Evolutionary conservation across 129 eudicot species (phyloP), one percentile per base, ranked within the genome.

Genomic region (Smallanthus sonchifolius): DNA sequence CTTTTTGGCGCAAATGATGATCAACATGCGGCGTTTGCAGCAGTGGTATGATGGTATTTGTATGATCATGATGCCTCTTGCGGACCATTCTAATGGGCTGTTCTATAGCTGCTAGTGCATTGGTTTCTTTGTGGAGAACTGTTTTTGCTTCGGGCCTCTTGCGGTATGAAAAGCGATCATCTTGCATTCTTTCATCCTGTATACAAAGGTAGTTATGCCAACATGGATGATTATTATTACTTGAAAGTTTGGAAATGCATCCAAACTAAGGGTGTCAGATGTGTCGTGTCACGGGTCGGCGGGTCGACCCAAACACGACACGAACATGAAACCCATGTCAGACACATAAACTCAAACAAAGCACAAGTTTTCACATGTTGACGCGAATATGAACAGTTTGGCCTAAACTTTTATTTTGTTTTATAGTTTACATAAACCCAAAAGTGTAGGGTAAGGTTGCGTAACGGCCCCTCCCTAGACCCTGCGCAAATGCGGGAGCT

Each of bases 41-140:
- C 49, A 77, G 57, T 5, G 81, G 75, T 8, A 37, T 60, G 43
- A 77, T 28, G 36, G 49, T 43, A 3, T 55, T 71, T 37, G 61
- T 30, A 54, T 78, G 79, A 74, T 82, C 80, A 64, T 79, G 84
- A 57, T 83, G 87, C 81, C 87, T 79, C 78, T 83, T 83, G 67
- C 87, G 81, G 69, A 83, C 59, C 30, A 79, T 48, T 76, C 89
- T 77, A 61, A 43, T 49, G 34, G 81, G 72, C n/a, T 82, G 44
- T 34, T 80, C 69, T 42, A 38, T 65, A 61, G 80, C 79, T 44
- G 59, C 78, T 61, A 16, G 36, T 28, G 51, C 71, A 70, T 36
- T 47, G 3, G 16, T 35, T 68, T 73, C 70, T 45, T 77, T 72
- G 63, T 67, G 52, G 19, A 79, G 36, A 14, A 40, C 35, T 30